phyloP scores from a whole-genome alignment of 2,329 filamentous ascomycete genomes.

The Endothia cerciana region DNA sequence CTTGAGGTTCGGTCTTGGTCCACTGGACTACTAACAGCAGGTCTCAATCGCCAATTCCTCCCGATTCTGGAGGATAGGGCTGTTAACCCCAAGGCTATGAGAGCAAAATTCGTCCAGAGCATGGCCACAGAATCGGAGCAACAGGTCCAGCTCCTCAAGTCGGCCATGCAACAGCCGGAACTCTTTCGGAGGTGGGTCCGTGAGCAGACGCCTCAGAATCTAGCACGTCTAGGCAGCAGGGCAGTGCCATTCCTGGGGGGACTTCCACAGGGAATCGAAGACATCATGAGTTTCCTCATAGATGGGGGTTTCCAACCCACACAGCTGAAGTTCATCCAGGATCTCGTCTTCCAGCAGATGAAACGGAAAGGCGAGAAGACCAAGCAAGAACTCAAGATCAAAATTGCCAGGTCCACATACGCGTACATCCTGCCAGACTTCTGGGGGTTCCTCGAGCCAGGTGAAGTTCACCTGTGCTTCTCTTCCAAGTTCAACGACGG shows the following conservation, averaged over 20 bases:
- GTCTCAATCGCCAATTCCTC: slow-evolving; percentile 70
- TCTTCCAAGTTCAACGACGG: slow-evolving; percentile 64
- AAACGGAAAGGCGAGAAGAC: slow-evolving; percentile 57
- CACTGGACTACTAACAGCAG: slow-evolving; percentile 51
- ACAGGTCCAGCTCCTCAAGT: slow-evolving; percentile 56
- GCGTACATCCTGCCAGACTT: slow-evolving; percentile 73
- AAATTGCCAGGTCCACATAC: slow-evolving; percentile 63
- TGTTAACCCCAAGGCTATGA: slow-evolving; percentile 48
- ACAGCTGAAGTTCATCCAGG: slow-evolving; percentile 52
- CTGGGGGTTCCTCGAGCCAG: slow-evolving; percentile 59
- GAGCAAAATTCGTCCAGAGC: slow-evolving; percentile 50
- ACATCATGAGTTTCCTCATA: slow-evolving; percentile 57
- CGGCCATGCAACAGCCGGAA: slow-evolving; percentile 53
- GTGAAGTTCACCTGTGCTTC: slow-evolving; percentile 71
- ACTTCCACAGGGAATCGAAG: slow-evolving; percentile 53
- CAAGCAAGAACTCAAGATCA: slow-evolving; percentile 61
- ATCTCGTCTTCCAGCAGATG: slow-evolving; percentile 52
- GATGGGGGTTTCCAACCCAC: slow-evolving; percentile 63
- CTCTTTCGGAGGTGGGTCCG: slow-evolving; percentile 59
- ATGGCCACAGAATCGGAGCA: slow-evolving; percentile 53
- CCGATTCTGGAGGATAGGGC: slow-evolving; percentile 68
- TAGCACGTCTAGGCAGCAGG: slow-evolving; percentile 44
- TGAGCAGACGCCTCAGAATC: slow-evolving; percentile 41
- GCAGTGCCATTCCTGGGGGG: slow-evolving; percentile 52
- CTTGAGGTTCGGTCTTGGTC: slow-evolving; percentile 65